Evolutionary conservation across 1,284 basidiomycete genomes (phyloP).

Genomic region (Veloboletus limbatus): DNA sequence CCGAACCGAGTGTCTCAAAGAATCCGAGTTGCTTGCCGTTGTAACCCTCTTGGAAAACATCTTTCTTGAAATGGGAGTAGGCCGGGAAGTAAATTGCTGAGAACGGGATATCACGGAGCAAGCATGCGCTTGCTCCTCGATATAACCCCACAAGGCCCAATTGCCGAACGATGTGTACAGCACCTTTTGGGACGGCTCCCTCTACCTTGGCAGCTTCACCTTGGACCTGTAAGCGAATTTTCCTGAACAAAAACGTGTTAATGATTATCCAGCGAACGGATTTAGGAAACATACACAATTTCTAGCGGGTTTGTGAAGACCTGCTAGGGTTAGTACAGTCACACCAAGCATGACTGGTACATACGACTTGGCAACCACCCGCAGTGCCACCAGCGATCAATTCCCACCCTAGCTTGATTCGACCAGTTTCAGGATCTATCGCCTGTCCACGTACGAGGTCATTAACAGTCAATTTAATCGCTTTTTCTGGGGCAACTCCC

Average conservation of each 20-base stretch:
- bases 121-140: conserved; percentile 84
- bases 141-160: conserved; percentile 92
- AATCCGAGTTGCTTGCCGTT: conserved; percentile 93
- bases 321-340: conserved; percentile 40
- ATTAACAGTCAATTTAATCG: conserved; percentile 96
- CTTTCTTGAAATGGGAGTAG: conserved; percentile 86
- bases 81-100: conserved; percentile 81
- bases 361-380: conserved; percentile 95
- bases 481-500: conserved; percentile 99
- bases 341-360: conserved; percentile 36
- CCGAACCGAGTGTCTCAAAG: conserved; percentile 83
- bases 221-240: conserved; percentile 96
- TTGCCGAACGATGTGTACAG: conserved; percentile 89
- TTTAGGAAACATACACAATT: conserved; percentile 64
- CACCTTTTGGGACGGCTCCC: conserved; percentile 78
- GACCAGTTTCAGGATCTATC: conserved; percentile 92
- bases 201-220: conserved; percentile 90
- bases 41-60: conserved; percentile 94
- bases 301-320: conserved; percentile 95
- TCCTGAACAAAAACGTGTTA: conserved; percentile 47
- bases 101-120: conserved; percentile 94
- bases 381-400: conserved; percentile 89
- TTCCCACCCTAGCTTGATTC: conserved; percentile 87
- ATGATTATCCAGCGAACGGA: not conserved
- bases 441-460: conserved; percentile 83